Evolutionary conservation across 192 early-diverging fungal genomes (phyloP), one percentile per base, ranked within the genome.

Genomic region (Lunasporangiospora selenospora): DNA sequence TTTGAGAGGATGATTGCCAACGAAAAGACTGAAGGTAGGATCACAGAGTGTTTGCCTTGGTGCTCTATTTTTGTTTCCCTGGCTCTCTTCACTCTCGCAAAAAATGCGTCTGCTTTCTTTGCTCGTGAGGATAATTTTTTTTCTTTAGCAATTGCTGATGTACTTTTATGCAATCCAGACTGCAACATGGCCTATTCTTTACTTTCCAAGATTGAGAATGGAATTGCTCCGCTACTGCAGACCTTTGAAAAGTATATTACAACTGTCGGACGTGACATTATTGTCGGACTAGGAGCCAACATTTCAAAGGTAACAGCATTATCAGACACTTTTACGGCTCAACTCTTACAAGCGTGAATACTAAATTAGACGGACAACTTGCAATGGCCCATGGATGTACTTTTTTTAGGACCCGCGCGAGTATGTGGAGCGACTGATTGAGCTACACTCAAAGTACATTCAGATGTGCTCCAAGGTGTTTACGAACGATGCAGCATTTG

Each of bases 241-340:
- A 86, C 77, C 1, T 90, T 88, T 60, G 85, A 93, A 76, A 61
- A 60, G 10, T 87, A 90, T 64, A 83, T 95, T 34, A 73, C 82
- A 1, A 57, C 78, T 2, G 67, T 83, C 10, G 88, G 85, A n/a
- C 77, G 78, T 18, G 81, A 80, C 8, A 76, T 87, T 23, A 80
- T 89, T 18, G 69, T 75, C 0, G 63, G 75, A 30, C 41, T 89
- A 55, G 67, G 79, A 12, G 33, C 59, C 24, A 59, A 58, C 9
- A 65, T 78, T 37, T 34, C 73, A 26, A 90, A 90, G 81, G 85
- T 86, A 60, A 9, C 23, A n/a, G n/a, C n/a, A n/a, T 5, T 32
- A 48, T 9, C 44, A 4, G 26, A 15, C 26, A 49, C 24, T 52
- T 11, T 18, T 48, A 48, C 11, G 11, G 12, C 39, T 42, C 16